Evolutionary conservation across 768 basidiomycete species (phyloP), one percentile per base, ranked within the genome.

Genomic region (Favolaschia claudopus): DNA sequence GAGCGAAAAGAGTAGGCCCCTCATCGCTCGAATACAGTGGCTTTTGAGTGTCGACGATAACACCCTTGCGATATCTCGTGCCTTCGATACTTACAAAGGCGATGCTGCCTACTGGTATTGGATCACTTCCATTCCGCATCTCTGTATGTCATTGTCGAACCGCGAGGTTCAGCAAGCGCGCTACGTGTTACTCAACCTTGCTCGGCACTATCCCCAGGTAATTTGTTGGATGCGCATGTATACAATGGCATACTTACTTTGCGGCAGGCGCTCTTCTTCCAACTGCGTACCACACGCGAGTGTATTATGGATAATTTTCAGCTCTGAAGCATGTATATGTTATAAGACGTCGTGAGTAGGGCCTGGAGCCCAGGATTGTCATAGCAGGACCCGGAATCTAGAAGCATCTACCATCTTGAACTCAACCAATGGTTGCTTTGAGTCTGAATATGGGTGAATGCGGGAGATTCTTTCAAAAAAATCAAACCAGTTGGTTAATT

Each of bases 21-120:
- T 99, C 3, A 87, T 99, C 44, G 87, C 92, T 27, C 89, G 97
- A 6, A 89, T 99, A 7, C 80, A 99, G n/a, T 99, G 97, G 97
- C 79, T 99, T 10, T 83, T 99, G 34, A 95, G 93, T 69, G 81
- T 98, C 17, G 97, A 99, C 69, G 96, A 99, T 59, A 78, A 74
- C 15, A 75, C 79, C 22, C 81, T 88, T 58, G 85, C 86, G 2
- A 87, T 92, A 53, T 89, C 90, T 22, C 83, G 88, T 39, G 89
- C 91, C 0, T 97, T 97, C 66, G 95, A 98, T 70, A 90, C 88
- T 22, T 97, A 97, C 76, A 96, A 96, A 71, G 96, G 96, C 58
- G 96, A 99, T 69, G 87, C 93, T 4, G 95, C 95, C 13, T 92
- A 91, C 63, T 99, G 97, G 97, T 98, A 94, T 73, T 99, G 97